Evolutionary conservation across 2,329 filamentous ascomycete genomes (phyloP).

Genomic region (Beauveria sp.): DNA sequence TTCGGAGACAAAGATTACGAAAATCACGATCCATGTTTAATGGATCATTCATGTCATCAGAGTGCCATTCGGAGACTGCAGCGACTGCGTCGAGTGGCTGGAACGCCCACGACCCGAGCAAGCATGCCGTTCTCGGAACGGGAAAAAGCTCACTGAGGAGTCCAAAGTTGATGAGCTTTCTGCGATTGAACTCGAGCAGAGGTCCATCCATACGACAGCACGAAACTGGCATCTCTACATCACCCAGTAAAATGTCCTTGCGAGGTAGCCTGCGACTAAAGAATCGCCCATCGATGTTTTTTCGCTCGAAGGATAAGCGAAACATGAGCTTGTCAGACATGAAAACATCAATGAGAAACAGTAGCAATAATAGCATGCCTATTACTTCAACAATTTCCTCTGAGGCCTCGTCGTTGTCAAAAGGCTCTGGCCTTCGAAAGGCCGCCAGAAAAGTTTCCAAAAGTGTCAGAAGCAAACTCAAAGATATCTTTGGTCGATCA

Average conservation of each 20-base stretch:
- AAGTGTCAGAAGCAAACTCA: slow-evolving; percentile 54
- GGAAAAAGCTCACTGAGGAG: slow-evolving; percentile 27
- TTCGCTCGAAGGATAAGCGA: slow-evolving; percentile 30
- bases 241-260: slow-evolving; percentile 1
- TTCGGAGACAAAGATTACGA: slow-evolving; percentile 16
- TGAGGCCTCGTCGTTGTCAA: slow-evolving; percentile 18
- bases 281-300: slow-evolving; percentile 36
- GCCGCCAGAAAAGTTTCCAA: slow-evolving; percentile 56
- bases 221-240: not conserved
- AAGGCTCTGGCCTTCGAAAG: slow-evolving; percentile 31
- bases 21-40: slow-evolving; percentile 50
- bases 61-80: not conserved
- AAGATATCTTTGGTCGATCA: slow-evolving; percentile 28
- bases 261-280: slow-evolving; percentile 23
- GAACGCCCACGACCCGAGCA: not conserved
- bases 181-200: slow-evolving; percentile 19
- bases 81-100: not conserved
- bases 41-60: slow-evolving; percentile 18
- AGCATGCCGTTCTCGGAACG: not conserved
- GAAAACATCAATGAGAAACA: slow-evolving; percentile 42
- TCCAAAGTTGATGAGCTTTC: slow-evolving; percentile 50
- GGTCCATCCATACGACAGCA: not conserved
- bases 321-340: slow-evolving; percentile 29
- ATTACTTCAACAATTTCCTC: slow-evolving; percentile 25
- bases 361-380: slow-evolving; percentile 32